These are phyloP conservation scores for Candida labiduridarum DNA, from an alignment of 1,139 yeast genomes.

Conservation along the genomic window DNA sequence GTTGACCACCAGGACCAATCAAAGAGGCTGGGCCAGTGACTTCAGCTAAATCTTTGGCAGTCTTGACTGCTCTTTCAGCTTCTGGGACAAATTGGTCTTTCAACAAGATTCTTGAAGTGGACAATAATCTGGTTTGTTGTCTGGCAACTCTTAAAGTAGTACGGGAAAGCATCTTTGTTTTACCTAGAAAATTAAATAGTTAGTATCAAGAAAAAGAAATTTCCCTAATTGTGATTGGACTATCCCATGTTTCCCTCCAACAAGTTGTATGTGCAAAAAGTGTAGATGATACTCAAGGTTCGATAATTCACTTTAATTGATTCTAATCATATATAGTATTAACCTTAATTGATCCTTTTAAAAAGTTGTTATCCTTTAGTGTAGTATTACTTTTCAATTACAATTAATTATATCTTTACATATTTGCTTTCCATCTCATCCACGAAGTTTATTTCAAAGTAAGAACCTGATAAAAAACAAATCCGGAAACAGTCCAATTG, in stretches of 20 bases:
- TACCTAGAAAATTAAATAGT: conserved; percentile 16
- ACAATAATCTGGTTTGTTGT: conserved; percentile 42
- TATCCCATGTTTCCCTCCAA: background rate
- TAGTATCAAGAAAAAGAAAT: conserved; percentile 21
- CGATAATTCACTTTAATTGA: background rate
- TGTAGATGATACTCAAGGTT: background rate
- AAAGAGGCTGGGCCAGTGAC: conserved; percentile 80
- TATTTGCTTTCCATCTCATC: conserved; percentile 5
- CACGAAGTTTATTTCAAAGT: background rate
- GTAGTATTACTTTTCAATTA: background rate
- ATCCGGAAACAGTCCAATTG: background rate
- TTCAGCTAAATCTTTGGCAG: conserved; percentile 72
- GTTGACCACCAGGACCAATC: conserved; percentile 86
- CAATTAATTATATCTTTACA: background rate
- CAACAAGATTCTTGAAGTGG: conserved; percentile 36
- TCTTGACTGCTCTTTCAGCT: conserved; percentile 46
- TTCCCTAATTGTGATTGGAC: background rate
- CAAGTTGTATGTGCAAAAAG: background rate
- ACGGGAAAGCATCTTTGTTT: conserved; percentile 39
- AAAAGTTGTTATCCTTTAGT: background rate
- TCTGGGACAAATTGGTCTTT: conserved; percentile 20
- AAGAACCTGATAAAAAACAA: background rate
- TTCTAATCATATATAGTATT: background rate
- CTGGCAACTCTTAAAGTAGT: conserved; percentile 39
- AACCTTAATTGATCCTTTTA: no score